Percentiles rank a stretch among this genome's conserved stretches.
phyloP scores from a whole-genome alignment of 2,329 filamentous ascomycete species.

The Paraphoma chrysanthemicola region DNA sequence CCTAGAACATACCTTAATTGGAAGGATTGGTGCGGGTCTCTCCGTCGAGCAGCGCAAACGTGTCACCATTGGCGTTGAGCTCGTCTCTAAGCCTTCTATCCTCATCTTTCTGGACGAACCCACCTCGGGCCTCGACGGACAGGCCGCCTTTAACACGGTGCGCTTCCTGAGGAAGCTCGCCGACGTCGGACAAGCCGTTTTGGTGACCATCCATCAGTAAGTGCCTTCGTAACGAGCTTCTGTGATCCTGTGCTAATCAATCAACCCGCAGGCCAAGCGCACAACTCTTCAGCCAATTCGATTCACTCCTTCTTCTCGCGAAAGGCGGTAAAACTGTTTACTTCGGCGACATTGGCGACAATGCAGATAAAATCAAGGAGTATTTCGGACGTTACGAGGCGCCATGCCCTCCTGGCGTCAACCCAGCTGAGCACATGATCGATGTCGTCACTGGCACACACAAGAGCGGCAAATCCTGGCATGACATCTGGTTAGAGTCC shows the following conservation, averaged over 20 bases:
- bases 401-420: conserved; percentile 68
- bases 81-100: conserved; percentile 65
- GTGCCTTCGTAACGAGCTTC: neutral
- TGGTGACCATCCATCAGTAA: conserved; percentile 5
- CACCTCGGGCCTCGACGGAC: conserved; percentile 72
- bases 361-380: conserved; percentile 66
- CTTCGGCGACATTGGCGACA: conserved; percentile 76
- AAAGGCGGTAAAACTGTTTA: conserved; percentile 76
- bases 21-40: conserved; percentile 28
- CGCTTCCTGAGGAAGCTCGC: conserved; percentile 1
- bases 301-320: conserved; percentile 76
- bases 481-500: neutral
- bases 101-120: conserved; percentile 77
- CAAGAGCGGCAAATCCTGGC: neutral
- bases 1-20: conserved; percentile 34
- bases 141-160: conserved; percentile 61
- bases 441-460: conserved; percentile 39
- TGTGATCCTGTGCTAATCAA: neutral
- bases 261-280: conserved; percentile 56
- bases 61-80: conserved; percentile 64
- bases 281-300: conserved; percentile 87
- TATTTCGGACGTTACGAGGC: conserved; percentile 79
- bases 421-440: conserved; percentile 83
- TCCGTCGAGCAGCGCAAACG: conserved; percentile 66
- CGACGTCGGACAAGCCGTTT: conserved; percentile 1